phyloP scores from a whole-genome alignment of 345 rosid species.

The Kernera saxatilis region DNA sequence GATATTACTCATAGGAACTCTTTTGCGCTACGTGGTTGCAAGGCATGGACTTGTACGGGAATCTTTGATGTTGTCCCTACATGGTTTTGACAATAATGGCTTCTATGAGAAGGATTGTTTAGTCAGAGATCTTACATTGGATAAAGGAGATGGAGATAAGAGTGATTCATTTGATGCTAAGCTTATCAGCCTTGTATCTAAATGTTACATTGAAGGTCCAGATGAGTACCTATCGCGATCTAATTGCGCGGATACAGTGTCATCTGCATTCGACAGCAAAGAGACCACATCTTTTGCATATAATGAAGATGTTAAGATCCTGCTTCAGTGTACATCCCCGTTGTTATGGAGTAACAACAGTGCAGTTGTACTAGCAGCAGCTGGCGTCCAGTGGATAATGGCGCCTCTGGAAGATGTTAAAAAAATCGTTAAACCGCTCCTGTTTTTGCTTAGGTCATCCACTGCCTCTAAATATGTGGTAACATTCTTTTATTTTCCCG shows the following conservation, averaged over 20 bases:
- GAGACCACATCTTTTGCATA: conserved; percentile 56
- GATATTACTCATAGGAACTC: conserved; percentile 71
- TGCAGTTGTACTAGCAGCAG: conserved; percentile 90
- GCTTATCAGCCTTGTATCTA: conserved; percentile 40
- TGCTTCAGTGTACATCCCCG: conserved; percentile 87
- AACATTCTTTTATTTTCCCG: conserved; percentile 15
- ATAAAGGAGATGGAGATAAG: conserved; percentile 29
- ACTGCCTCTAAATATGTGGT: conserved; percentile 91
- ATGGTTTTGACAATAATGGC: conserved; percentile 32
- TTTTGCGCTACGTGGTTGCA: conserved; percentile 71
- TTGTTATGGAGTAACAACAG: conserved; percentile 90
- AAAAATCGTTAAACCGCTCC: conserved; percentile 79
- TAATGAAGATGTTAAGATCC: conserved; percentile 71
- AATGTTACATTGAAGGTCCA: conserved; percentile 86
- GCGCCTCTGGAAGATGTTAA: conserved; percentile 67
- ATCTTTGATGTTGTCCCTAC: conserved; percentile 73
- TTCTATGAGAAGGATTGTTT: conserved; percentile 43
- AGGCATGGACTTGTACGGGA: conserved; percentile 87
- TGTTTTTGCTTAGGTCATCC: conserved; percentile 85
- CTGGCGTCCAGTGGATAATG: conserved; percentile 97
- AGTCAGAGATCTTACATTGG: conserved; percentile 30
- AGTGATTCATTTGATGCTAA: conserved; percentile 33
- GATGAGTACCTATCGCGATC: conserved; percentile 77
- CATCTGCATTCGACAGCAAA: conserved; percentile 35
- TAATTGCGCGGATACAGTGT: conserved; percentile 35